phyloP scores from a whole-genome alignment of 169 alveolate species.

The Plasmodium cynomolgi region DNA sequence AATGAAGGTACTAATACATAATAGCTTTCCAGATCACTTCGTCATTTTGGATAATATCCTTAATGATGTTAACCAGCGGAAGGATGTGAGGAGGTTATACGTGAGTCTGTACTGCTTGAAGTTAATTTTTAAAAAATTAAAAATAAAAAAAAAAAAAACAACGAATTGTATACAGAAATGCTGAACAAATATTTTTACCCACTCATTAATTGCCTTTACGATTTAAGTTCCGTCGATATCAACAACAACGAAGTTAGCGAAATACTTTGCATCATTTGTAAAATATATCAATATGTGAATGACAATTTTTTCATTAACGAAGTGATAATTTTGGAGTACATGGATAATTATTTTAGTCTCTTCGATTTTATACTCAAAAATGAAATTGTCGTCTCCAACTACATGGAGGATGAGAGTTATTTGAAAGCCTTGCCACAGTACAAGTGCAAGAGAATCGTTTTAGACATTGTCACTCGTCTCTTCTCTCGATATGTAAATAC shows the following conservation, averaged over 20 bases:
- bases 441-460: slow-evolving; percentile 50
- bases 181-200: slow-evolving; percentile 63
- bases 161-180: slow-evolving; percentile 52
- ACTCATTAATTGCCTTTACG: slow-evolving; percentile 49
- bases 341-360: slow-evolving; percentile 64
- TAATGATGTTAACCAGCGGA: slow-evolving; percentile 57
- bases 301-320: slow-evolving; percentile 53
- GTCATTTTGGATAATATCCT: slow-evolving; percentile 29
- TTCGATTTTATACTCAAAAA: slow-evolving; percentile 57
- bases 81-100: slow-evolving; percentile 40
- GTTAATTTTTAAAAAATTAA: slow-evolving; percentile 56
- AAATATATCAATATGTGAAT: slow-evolving; percentile 58
- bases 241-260: slow-evolving; percentile 60
- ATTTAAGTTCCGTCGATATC: slow-evolving; percentile 43
- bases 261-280: slow-evolving; percentile 39
- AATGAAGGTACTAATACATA: slow-evolving; percentile 55
- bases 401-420: slow-evolving; percentile 50
- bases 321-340: slow-evolving; percentile 44
- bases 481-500: slow-evolving; percentile 57
- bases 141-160: slow-evolving; percentile 53
- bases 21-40: slow-evolving; percentile 38
- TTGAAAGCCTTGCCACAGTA: slow-evolving; percentile 57
- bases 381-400: slow-evolving; percentile 41
- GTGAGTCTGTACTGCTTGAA: slow-evolving; percentile 60
- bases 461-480: slow-evolving; percentile 32